These are phyloP conservation scores for Chrysosporium keratinophilum DNA, from an alignment of 2,329 filamentous ascomycete genomes.

Conservation along the genomic window DNA sequence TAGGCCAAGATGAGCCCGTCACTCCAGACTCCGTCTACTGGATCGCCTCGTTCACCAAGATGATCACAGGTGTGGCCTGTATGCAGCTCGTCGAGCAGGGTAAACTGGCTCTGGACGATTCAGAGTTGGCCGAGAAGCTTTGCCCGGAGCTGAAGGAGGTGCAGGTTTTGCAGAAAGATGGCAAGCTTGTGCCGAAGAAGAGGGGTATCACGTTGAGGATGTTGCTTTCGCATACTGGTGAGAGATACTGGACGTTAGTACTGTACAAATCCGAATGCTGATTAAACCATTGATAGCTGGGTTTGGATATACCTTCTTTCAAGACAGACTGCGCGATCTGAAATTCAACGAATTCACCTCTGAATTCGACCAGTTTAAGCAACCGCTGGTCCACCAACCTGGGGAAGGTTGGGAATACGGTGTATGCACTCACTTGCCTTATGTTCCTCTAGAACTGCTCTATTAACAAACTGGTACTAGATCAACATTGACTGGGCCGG, in stretches of 20 bases:
- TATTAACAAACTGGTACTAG: conserved; percentile 25
- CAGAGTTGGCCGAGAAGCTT: conserved; percentile 30
- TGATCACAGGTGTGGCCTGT: conserved; percentile 36
- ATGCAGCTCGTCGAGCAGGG: conserved; percentile 42
- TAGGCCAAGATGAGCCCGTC: conserved; percentile 42
- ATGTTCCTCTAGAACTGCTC: conserved; percentile 14
- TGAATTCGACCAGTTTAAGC: conserved; percentile 48
- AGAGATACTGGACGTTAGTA: not conserved
- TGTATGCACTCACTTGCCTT: conserved; percentile 29
- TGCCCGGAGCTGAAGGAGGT: conserved; percentile 36
- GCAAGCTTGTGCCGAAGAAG: conserved; percentile 34
- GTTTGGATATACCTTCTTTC: conserved; percentile 49
- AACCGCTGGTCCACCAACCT: conserved; percentile 52
- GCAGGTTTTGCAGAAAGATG: conserved; percentile 33
- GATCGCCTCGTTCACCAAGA: conserved; percentile 45
- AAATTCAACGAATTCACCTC: conserved; percentile 43
- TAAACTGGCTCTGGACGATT: conserved; percentile 34
- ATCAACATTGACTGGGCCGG: conserved; percentile 47
- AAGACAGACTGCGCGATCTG: conserved; percentile 41
- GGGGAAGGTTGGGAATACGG: conserved; percentile 53
- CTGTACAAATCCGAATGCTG: not conserved
- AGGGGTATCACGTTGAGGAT: conserved; percentile 48
- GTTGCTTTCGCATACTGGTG: conserved; percentile 43
- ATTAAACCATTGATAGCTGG: conserved; percentile 34
- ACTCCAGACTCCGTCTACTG: conserved; percentile 51